phyloP scores from a whole-genome alignment of 208 protist genomes.

The Crithidia bombi region DNA sequence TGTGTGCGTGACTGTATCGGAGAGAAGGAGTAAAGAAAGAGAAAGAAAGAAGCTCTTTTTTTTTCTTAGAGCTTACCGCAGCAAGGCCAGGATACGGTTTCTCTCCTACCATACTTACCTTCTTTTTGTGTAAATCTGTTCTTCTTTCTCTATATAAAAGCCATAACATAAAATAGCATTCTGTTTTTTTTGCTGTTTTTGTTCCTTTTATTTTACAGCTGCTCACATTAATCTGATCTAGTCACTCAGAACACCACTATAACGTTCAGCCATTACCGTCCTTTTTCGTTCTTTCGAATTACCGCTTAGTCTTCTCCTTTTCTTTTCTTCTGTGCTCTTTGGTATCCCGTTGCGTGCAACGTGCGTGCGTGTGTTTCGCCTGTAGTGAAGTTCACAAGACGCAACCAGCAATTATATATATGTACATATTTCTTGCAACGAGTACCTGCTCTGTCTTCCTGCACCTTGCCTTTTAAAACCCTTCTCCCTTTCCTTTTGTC shows the following conservation, averaged over 20 bases:
- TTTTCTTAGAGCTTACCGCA: constrained; percentile 13
- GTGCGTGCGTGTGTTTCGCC: background rate
- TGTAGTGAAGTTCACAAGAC: constrained; percentile 2
- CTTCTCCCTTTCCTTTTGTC: background rate
- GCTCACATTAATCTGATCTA: constrained; percentile 6
- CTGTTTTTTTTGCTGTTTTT: background rate
- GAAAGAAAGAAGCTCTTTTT: constrained; percentile 7
- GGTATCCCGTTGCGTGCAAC: constrained; percentile 3
- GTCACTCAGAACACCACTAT: constrained; percentile 23
- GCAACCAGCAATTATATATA: too few species aligned
- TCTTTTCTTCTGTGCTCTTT: constrained; percentile 1
- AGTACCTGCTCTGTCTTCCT: background rate
- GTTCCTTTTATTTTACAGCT: too few species aligned
- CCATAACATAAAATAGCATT: constrained; percentile 23
- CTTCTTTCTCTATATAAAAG: constrained; percentile 13
- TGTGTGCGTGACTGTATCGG: constrained; percentile 22
- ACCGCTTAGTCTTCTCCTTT: constrained; percentile 20
- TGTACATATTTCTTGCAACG: background rate
- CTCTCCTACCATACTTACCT: constrained; percentile 18
- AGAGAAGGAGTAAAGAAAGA: constrained; percentile 21
- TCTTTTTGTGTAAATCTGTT: constrained; percentile 23
- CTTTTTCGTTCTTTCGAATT: constrained; percentile 22
- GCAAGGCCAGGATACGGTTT: constrained; percentile 1
- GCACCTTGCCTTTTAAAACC: background rate
- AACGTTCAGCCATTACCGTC: constrained; percentile 25